phyloP scores from a whole-genome alignment of 2,329 filamentous ascomycete genomes.

The Colletotrichum lupini region DNA sequence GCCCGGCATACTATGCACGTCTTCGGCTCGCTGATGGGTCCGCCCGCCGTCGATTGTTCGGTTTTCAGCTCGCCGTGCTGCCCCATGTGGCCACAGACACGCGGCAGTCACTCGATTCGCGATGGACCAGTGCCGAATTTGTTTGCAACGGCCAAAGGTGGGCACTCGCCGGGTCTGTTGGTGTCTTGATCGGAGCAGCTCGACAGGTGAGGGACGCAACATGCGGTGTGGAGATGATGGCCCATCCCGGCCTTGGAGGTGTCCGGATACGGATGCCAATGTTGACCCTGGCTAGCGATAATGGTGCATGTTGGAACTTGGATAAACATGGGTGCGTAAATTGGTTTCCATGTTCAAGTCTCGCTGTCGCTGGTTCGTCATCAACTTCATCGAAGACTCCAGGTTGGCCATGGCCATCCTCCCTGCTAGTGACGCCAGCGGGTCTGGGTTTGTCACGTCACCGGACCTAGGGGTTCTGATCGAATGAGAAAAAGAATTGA shows the following conservation, averaged over 20 bases:
- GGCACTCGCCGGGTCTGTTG: neutral
- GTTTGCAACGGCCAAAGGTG: neutral
- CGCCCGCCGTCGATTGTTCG: neutral
- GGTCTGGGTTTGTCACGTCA: too few relatives aligned
- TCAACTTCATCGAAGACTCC: neutral
- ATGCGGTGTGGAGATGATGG: neutral
- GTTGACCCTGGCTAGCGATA: neutral
- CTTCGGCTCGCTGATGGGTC: neutral
- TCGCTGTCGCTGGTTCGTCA: neutral
- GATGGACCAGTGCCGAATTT: too few relatives aligned
- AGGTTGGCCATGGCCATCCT: too few relatives aligned
- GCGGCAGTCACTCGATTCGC: slow-evolving; percentile 5
- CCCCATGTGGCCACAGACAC: neutral
- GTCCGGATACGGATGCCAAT: neutral
- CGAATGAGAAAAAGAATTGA: too few relatives aligned
- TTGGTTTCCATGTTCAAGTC: neutral
- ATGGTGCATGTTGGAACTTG: neutral
- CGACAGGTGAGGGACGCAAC: neutral
- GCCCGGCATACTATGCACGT: neutral
- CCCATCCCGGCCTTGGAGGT: neutral
- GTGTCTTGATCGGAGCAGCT: neutral
- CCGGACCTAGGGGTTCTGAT: too few relatives aligned
- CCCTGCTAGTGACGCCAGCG: too few relatives aligned
- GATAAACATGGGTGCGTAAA: neutral
- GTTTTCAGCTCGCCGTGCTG: neutral